Conservation (phyloP, 139 green algal species). For the Coelastrella sp. region DNA sequence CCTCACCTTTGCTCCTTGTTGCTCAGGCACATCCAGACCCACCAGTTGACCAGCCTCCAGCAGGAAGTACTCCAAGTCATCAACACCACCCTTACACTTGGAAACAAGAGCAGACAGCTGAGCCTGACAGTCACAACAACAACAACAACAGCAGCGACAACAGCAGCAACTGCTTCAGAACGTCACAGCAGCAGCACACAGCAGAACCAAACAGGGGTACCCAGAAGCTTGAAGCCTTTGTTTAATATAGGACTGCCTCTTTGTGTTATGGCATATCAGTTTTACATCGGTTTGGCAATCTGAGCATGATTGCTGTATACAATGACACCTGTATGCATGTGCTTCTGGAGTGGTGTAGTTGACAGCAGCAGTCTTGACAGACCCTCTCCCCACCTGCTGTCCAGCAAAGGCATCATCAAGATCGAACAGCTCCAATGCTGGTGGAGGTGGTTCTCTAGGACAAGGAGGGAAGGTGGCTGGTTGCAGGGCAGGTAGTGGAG, state of each 20-base stretch:
- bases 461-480: slow-evolving; percentile 85
- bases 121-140: slow-evolving; percentile 58
- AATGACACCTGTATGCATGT: no score
- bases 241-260: no score
- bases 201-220: background rate
- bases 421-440: slow-evolving; percentile 90
- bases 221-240: background rate
- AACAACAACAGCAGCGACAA: background rate
- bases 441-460: slow-evolving; percentile 79
- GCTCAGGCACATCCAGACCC: slow-evolving; percentile 58
- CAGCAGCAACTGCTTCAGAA: no score
- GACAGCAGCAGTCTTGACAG: no score
- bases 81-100: slow-evolving; percentile 69
- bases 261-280: no score
- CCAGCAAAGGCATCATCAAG: slow-evolving; percentile 85
- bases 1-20: slow-evolving; percentile 49
- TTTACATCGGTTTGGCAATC: no score
- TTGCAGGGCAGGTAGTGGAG: slow-evolving; percentile 82
- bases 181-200: no score
- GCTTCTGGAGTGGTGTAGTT: no score
- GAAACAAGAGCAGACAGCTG: slow-evolving; percentile 77
- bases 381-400: slow-evolving; percentile 59
- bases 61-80: slow-evolving; percentile 85
- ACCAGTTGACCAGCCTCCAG: slow-evolving; percentile 75
- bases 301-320: no score